Conservation (phyloP, 2,329 filamentous ascomycete genomes). For the Penicillium sp. region DNA sequence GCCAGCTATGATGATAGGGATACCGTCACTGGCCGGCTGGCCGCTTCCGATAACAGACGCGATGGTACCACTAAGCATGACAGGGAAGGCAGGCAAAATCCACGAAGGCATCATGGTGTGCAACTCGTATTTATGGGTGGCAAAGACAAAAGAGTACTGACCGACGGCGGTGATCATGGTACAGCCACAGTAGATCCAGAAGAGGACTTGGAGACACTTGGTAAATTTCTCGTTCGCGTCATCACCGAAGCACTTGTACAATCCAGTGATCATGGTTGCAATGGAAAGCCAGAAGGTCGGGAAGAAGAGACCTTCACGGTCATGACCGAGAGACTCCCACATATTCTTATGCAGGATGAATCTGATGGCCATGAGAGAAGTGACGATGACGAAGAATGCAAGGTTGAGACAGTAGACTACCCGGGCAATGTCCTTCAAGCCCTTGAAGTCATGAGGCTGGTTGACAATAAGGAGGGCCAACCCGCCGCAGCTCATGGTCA, state of each 20-base stretch:
- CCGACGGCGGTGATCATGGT: slow-evolving; percentile 54
- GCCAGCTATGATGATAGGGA: slow-evolving; percentile 59
- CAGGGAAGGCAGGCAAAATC: slow-evolving; percentile 65
- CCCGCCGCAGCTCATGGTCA: slow-evolving; percentile 66
- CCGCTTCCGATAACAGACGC: slow-evolving; percentile 56
- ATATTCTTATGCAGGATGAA: slow-evolving; percentile 55
- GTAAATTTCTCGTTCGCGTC: slow-evolving; percentile 47
- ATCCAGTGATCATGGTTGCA: slow-evolving; percentile 59
- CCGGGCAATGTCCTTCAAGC: slow-evolving; percentile 55
- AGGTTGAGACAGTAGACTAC: slow-evolving; percentile 63
- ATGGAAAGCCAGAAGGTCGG: slow-evolving; percentile 63
- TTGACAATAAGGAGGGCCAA: slow-evolving; percentile 56
- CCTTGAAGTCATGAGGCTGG: slow-evolving; percentile 55
- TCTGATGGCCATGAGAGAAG: slow-evolving; percentile 47
- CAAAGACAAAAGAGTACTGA: slow-evolving; percentile 62
- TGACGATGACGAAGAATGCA: slow-evolving; percentile 53
- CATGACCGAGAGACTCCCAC: slow-evolving; percentile 50
- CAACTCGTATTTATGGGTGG: slow-evolving; percentile 49
- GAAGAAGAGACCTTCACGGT: slow-evolving; percentile 62
- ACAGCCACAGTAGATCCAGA: slow-evolving; percentile 59
- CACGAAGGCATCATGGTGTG: slow-evolving; percentile 65
- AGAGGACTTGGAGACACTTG: slow-evolving; percentile 53
- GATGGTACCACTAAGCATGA: slow-evolving; percentile 65
- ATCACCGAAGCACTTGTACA: slow-evolving; percentile 60
- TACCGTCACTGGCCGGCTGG: slow-evolving; percentile 49